Evolutionary conservation across 495 filamentous ascomycete genomes (phyloP).

Genomic region (Lentithecium fluviatile): DNA sequence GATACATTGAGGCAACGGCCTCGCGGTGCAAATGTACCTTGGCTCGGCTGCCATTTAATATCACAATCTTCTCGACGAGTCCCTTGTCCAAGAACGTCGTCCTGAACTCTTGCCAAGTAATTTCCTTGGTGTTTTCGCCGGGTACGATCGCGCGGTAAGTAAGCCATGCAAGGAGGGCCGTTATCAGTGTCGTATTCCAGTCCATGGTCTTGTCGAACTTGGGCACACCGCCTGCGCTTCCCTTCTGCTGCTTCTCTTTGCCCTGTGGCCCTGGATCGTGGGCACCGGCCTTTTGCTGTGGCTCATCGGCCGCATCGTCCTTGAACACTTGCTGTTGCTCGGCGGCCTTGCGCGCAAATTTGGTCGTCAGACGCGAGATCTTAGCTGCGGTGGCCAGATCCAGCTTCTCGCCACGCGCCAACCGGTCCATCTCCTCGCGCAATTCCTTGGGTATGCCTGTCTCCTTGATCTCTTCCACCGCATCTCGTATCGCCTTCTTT

Average conservation of each 20-base stretch:
- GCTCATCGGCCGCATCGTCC: constrained; percentile 25
- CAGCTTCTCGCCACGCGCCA: constrained; percentile 45
- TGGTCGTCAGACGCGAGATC: constrained; percentile 49
- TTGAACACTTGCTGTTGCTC: constrained; percentile 32
- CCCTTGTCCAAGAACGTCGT: constrained; percentile 93
- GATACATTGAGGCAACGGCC: constrained; percentile 71
- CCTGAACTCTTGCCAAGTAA: constrained; percentile 95
- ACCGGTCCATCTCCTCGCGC: constrained; percentile 49
- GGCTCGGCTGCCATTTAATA: constrained; percentile 70
- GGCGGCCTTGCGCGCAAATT: constrained; percentile 44
- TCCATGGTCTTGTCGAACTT: constrained; percentile 55
- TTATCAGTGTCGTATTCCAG: constrained; percentile 54
- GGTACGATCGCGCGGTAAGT: constrained; percentile 61
- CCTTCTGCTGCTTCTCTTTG: constrained; percentile 44
- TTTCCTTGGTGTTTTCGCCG: constrained; percentile 69
- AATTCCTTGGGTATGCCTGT: constrained; percentile 54
- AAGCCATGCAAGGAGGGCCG: constrained; percentile 61
- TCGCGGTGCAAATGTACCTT: constrained; percentile 83
- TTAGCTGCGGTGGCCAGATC: constrained; percentile 53
- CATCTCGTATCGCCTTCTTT: constrained; percentile 45
- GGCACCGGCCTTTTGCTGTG: constrained; percentile 43
- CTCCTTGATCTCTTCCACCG: constrained; percentile 50
- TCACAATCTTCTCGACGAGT: constrained; percentile 86
- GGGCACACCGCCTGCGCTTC: constrained; percentile 39
- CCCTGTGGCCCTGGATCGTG: constrained; percentile 42